Evolutionary conservation across 1,284 basidiomycete species (phyloP), one percentile per base, ranked within the genome.

Genomic region (Porodaedalea pini): DNA sequence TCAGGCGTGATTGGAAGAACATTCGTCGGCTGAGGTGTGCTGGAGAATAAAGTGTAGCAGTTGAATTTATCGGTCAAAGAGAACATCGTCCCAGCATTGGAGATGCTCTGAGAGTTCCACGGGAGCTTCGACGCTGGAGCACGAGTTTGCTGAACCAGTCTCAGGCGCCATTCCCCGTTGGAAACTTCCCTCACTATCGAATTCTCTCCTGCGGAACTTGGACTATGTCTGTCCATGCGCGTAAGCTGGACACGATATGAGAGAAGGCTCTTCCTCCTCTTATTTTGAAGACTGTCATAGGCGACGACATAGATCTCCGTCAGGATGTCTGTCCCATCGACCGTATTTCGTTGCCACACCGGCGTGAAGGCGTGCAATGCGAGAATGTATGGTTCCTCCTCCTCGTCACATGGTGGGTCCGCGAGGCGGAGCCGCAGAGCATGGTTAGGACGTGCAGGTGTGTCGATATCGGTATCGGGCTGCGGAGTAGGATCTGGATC

Each of bases 191-290:
- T 25, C 49, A 39, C 11, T 15, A 8, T 27, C 8, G 49, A 5
- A 39, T 15, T 13, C 4, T 21, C n/a, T 13, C 15, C 19, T 21
- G 15, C 11, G 17, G 32, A 23, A 25, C 10, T 21, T 11, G 13
- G n/a, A 8, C 5, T n/a, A 34, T 21, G 17, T 51, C 32, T 51
- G 11, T 51, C 27, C 41, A 37, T 27, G 15, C n/a, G 53, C 31
- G 53, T 31, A n/a, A 53, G 37, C 40, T 53, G 53, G n/a, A 47
- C 23, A 15, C 53, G 53, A 32, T 54, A 54, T 17, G 53, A 54
- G 15, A 54, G 29, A 4, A 54, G 41, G 19, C 43, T 25, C 19
- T 40, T 34, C 32, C 23, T 40, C 8, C n/a, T 34, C 37, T 29
- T 43, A 19, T 40, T 17, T 17, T 29, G 21, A 17, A 36, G 53